These are phyloP conservation scores for Dothistroma pini DNA, from an alignment of 2,329 filamentous ascomycete species.

Conservation along the genomic window DNA sequence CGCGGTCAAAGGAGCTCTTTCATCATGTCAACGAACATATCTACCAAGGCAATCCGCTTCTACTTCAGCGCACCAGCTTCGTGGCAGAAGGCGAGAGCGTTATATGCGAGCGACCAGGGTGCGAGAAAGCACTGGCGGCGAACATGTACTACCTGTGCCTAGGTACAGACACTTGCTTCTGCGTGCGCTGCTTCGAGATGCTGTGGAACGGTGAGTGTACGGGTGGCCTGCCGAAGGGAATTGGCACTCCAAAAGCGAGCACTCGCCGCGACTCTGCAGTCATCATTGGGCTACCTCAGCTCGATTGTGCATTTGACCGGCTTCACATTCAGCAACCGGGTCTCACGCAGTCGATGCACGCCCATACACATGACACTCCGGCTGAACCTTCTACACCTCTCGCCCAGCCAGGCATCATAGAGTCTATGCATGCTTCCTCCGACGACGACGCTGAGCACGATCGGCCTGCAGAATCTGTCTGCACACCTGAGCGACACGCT, in stretches of 20 bases:
- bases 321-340: not conserved
- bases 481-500: not conserved
- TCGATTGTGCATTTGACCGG: not conserved
- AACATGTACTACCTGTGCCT: conserved; percentile 1
- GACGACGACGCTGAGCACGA: not conserved
- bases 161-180: conserved; percentile 12
- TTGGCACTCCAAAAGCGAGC: not conserved
- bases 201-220: conserved; percentile 19
- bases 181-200: conserved; percentile 21
- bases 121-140: not conserved
- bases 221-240: not conserved
- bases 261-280: conserved; percentile 4
- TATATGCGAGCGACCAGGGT: conserved; percentile 3
- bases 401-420: not conserved
- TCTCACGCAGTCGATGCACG: not conserved
- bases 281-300: not conserved
- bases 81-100: conserved; percentile 8
- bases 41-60: not conserved
- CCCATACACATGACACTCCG: not conserved
- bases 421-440: not conserved
- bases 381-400: not conserved
- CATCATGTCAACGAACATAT: not conserved
- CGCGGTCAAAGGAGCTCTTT: not conserved
- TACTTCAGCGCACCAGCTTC: conserved; percentile 9
- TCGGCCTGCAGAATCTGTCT: not conserved